Evolutionary conservation across 192 early-diverging fungal genomes (phyloP), one percentile per base, ranked within the genome.

Genomic region (Coemansia asiatica): DNA sequence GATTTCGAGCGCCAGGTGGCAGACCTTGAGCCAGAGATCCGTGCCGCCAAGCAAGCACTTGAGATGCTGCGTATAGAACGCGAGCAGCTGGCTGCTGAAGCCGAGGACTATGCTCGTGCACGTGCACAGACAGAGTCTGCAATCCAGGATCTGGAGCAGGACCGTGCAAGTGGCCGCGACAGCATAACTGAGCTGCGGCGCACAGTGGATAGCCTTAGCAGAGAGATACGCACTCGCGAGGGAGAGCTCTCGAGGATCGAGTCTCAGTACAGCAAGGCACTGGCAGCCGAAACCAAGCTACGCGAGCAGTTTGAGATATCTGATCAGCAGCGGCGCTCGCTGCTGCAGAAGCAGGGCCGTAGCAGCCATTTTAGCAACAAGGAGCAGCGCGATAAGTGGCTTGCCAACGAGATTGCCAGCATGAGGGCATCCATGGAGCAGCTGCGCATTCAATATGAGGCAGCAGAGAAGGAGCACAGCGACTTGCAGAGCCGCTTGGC

Each of bases 301-400:
- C 88, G 84, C 40, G 84, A 89, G 83, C 63, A 84, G 89, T 97
- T 87, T 22, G 86, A 87, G 26, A 66, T 81, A 16, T 67, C 83
- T 28, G 89, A 95, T 31, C 67, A 89, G 40, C 85, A 92, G 68
- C 87, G 87, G 47, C 86, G 91, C 63, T 81, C 86, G 2, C 83
- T 98, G n/a, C 84, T 90, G 63, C 86, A 90, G 25, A 96, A 94
- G 74, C 92, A 94, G 71, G 92, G 91, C 13, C 89, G 95, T 13
- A 87, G 86, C n/a, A 79, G 86, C 1, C 89, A 89, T 69, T 97
- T 96, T 71, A 31, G 60, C 18, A 90, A 72, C 59, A 85, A 91
- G 61, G 70, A 57, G 1, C 88, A 95, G 40, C 90, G 96, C 36
- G 95, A 98, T 67, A 40, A 56, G 6, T 96, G 88, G 87, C 74